Base-by-base conservation (phyloP, 192 early-diverging fungal genomes). In the Gamsiella multidivaricata region DNA sequence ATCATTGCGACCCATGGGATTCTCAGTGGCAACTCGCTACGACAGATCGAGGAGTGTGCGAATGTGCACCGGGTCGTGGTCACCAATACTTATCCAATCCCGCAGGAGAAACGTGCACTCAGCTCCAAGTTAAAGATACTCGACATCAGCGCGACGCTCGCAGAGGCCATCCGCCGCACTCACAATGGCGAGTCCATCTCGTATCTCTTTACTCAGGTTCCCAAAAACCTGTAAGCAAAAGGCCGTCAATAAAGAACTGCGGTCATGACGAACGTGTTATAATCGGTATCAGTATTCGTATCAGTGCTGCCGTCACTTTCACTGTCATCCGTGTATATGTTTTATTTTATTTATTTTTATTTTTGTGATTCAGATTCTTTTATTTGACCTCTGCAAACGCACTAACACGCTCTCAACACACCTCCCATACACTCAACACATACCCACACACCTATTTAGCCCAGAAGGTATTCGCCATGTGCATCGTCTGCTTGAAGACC, bases 1-100 rank as follows among this genome's bases (percentile, higher is more conserved):
- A 91, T 97, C 54, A 91, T 99, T 62, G 96, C 95, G 1, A 95
- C 95, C 3, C 98, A 99, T 61, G 98, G 95, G 28, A 91, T 99
- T 61, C 84, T 99, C 42, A 96, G 94, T 57, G 94, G 90, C 25
- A 90, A 94, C 69, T 91, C 95, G 26, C 79, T 98, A 43, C 85
- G 87, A 18, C 89, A 95, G 69, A 94, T 99, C 78, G 88, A 96
- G 65, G 86, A 89, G 56, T 94, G 92, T 57, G 81, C 87, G 7
- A 91, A 90, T 20, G 88, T 96, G 29, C 84, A 93, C 81, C 84
- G 84, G 83, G 74, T 94, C 47, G 89, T 97, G 26, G 93, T 97
- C 53, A 97, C 95, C 36, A 99, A 97, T 83, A 88, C 94, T 5
- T 96, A 94, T 79, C 96, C 95, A 1, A 78, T 85, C 70, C 83